Evolutionary conservation across 805 yeast species (phyloP).

Genomic region (Geotrichum ghanense): DNA sequence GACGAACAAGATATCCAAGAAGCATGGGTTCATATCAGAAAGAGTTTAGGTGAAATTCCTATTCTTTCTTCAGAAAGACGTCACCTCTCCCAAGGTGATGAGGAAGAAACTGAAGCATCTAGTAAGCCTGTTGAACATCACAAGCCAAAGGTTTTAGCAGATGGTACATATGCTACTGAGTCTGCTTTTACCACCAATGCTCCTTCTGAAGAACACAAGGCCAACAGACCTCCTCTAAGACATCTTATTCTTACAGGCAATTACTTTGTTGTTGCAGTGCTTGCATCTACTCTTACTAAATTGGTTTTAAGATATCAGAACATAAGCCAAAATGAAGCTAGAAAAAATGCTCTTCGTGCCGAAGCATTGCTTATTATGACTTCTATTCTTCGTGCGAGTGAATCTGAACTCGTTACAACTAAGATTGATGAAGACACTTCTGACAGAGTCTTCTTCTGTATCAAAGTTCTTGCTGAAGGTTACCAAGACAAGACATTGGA

Average conservation of each 20-base stretch:
- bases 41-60: conserved; percentile 84
- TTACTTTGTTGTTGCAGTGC: conserved; percentile 78
- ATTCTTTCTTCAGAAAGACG: conserved; percentile 64
- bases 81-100: conserved; percentile 28
- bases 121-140: conserved; percentile 24
- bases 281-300: conserved; percentile 82
- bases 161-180: conserved; percentile 97
- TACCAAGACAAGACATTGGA: conserved; percentile 38
- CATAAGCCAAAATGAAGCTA: conserved; percentile 36
- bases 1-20: conserved; percentile 62
- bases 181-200: conserved; percentile 38
- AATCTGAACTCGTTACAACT: conserved; percentile 54
- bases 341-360: conserved; percentile 77
- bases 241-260: conserved; percentile 76
- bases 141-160: conserved; percentile 80
- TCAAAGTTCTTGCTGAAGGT: conserved; percentile 60
- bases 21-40: conserved; percentile 80
- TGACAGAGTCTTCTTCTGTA: conserved; percentile 86
- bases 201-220: conserved; percentile 29
- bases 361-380: conserved; percentile 92
- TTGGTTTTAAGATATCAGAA: conserved; percentile 66
- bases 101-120: conserved; percentile 23
- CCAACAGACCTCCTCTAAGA: conserved; percentile 57
- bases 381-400: conserved; percentile 80
- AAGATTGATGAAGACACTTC: conserved; percentile 91